These are phyloP conservation scores for Niebla homalea DNA, from an alignment of 495 filamentous ascomycete genomes.

Conservation along the genomic window DNA sequence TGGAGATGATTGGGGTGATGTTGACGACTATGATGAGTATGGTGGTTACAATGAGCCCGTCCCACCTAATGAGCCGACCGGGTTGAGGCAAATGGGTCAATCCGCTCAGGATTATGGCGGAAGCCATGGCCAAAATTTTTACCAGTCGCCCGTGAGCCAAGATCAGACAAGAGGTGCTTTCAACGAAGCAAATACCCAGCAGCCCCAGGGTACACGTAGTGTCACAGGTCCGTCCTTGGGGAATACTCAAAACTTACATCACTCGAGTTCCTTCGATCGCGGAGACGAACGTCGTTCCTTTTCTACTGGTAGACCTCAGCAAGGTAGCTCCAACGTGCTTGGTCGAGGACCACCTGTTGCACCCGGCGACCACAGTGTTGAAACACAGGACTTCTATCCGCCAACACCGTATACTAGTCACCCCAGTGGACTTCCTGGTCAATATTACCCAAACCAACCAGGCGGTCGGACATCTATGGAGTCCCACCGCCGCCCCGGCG, in stretches of 20 bases:
- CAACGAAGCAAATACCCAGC: background rate
- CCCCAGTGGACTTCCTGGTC: background rate
- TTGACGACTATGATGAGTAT: slow-evolving; percentile 67
- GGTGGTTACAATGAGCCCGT: slow-evolving; percentile 37
- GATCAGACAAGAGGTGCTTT: background rate
- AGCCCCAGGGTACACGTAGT: slow-evolving; percentile 11
- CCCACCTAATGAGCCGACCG: slow-evolving; percentile 28
- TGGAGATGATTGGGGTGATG: slow-evolving; percentile 87
- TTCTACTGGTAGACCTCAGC: slow-evolving; percentile 19
- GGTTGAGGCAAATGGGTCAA: slow-evolving; percentile 27
- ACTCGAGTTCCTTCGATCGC: slow-evolving; percentile 34
- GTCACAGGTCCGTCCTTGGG: slow-evolving; percentile 11
- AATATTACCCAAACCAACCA: slow-evolving; percentile 1
- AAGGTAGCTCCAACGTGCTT: background rate
- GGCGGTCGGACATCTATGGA: slow-evolving; percentile 1
- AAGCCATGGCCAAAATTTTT: slow-evolving; percentile 3
- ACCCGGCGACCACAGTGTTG: slow-evolving; percentile 1
- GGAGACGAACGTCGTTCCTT: slow-evolving; percentile 33
- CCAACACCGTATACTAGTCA: background rate
- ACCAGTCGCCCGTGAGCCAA: slow-evolving; percentile 8
- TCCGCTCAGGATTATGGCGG: slow-evolving; percentile 9
- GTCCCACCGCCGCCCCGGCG: background rate
- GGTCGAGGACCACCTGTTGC: slow-evolving; percentile 4
- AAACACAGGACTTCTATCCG: slow-evolving; percentile 7
- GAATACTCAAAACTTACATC: background rate